Evolutionary conservation across 179 eudicot species (phyloP).

Genomic region (Silene coronaria): DNA sequence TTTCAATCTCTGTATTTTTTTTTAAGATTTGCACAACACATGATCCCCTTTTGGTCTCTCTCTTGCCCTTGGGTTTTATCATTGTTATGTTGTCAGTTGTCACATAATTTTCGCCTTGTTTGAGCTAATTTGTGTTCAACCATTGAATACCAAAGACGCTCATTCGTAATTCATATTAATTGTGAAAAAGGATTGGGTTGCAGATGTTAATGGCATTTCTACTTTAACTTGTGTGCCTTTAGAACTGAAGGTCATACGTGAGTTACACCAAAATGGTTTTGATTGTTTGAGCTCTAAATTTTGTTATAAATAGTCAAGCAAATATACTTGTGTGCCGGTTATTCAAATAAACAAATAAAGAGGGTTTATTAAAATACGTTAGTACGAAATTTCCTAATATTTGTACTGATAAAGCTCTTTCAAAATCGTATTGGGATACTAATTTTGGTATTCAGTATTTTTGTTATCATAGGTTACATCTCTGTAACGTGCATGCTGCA

Average conservation of each 20-base stretch:
- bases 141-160: neutral
- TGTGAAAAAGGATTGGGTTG: neutral
- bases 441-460: neutral
- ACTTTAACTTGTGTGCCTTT: too few relatives aligned
- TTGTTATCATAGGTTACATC: neutral
- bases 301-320: neutral
- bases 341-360: neutral
- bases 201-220: neutral
- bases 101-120: neutral
- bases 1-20: too few relatives aligned
- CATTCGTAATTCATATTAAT: neutral
- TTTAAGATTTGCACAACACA: too few relatives aligned
- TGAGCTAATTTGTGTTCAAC: neutral
- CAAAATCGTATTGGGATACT: neutral
- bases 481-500: neutral
- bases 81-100: neutral
- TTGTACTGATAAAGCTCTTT: neutral
- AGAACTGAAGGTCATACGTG: too few relatives aligned
- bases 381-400: neutral
- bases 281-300: too few relatives aligned
- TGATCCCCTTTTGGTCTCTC: neutral
- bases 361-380: neutral
- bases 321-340: neutral
- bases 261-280: too few relatives aligned
- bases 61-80: neutral